Conservation (phyloP, 192 early-diverging fungal genomes). For the Diversispora epigaea region DNA sequence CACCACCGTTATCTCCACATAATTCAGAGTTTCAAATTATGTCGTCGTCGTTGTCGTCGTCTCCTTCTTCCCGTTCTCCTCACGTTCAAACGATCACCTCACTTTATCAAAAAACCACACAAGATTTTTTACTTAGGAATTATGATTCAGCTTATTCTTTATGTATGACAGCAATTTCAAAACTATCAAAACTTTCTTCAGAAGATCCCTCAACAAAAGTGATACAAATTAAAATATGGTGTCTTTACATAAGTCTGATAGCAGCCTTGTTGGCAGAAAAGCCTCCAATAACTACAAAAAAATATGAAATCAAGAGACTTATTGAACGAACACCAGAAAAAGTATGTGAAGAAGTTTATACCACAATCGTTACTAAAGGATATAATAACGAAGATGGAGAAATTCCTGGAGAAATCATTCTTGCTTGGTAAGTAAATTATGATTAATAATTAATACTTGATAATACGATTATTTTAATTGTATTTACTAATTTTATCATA, state of each 20-base stretch:
- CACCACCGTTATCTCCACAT: too few relatives aligned
- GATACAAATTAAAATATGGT: conserved; percentile 44
- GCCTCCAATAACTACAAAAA: not conserved
- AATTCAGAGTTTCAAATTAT: too few relatives aligned
- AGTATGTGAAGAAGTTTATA: conserved; percentile 40
- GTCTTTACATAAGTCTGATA: conserved; percentile 39
- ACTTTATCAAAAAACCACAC: conserved; percentile 40
- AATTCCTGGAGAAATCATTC: conserved; percentile 45
- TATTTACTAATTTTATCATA: not conserved
- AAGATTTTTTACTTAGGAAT: conserved; percentile 40
- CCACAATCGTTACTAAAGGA: conserved; percentile 34
- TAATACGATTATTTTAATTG: not conserved
- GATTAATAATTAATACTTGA: not conserved
- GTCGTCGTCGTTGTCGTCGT: too few relatives aligned
- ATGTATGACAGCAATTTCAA: conserved; percentile 36
- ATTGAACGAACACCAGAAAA: conserved; percentile 35
- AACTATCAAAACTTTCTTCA: conserved; percentile 22
- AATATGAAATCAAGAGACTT: conserved; percentile 8
- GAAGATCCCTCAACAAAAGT: conserved; percentile 32
- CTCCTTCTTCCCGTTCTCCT: too few relatives aligned
- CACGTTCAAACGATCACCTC: not conserved
- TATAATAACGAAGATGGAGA: conserved; percentile 43
- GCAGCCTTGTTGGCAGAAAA: conserved; percentile 43
- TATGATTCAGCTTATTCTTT: conserved; percentile 38
- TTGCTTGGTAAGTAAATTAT: conserved; percentile 36